Evolutionary conservation across 176 grass and related monocot species (phyloP).

Genomic region (Musa schizocarpa): DNA sequence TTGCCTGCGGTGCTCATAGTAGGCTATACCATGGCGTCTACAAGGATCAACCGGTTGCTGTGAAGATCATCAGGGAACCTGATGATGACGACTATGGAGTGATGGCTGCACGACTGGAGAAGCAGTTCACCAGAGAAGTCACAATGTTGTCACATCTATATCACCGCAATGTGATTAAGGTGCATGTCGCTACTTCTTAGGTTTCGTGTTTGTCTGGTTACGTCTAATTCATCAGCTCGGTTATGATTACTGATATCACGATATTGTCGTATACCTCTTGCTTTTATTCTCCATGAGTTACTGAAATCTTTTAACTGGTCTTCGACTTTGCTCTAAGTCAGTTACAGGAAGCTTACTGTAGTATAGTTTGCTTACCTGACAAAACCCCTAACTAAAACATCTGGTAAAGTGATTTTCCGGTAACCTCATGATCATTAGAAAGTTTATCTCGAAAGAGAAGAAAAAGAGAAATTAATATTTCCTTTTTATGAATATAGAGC

Average conservation of each 20-base stretch:
- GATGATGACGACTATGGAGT: slow-evolving; percentile 47
- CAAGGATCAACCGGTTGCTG: slow-evolving; percentile 53
- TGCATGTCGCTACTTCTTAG: slow-evolving; percentile 12
- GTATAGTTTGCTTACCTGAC: no score
- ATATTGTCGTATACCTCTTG: no score
- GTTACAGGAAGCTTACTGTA: no score
- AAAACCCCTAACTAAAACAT: no score
- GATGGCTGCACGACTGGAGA: slow-evolving; percentile 58
- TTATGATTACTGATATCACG: background rate
- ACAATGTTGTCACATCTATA: slow-evolving; percentile 48
- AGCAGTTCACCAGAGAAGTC: slow-evolving; percentile 82
- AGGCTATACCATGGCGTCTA: slow-evolving; percentile 69
- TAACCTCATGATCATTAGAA: no score
- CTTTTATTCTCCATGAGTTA: no score
- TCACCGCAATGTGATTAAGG: slow-evolving; percentile 90
- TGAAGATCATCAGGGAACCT: slow-evolving; percentile 66
- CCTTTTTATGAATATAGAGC: no score
- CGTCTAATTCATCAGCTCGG: background rate
- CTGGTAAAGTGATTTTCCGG: no score
- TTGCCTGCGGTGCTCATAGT: slow-evolving; percentile 66
- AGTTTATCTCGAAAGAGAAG: no score
- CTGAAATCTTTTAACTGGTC: no score
- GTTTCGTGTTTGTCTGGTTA: background rate
- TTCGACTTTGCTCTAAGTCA: no score
- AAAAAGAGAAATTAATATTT: no score